A percentile compares a stretch with the other conserved stretches of the same genome.
Conservation (phyloP, 495 filamentous ascomycete species). For the Penicillium atrosanguineum region DNA sequence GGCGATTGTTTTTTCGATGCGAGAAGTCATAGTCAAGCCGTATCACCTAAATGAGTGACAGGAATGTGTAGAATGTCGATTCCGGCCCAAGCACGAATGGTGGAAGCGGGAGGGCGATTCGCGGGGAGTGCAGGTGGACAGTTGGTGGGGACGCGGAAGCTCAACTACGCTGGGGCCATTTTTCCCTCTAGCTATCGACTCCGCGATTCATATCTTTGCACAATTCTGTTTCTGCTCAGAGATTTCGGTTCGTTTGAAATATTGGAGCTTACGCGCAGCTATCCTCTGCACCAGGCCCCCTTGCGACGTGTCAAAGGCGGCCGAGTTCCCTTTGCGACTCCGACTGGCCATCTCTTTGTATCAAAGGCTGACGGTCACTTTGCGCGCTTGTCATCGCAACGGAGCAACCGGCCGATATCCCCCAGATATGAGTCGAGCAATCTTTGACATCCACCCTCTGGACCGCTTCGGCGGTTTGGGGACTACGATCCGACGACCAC, state of each 20-base stretch:
- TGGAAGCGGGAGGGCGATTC: conserved; percentile 2
- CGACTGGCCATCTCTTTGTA: background rate
- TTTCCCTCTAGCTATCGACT: background rate
- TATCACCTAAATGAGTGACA: background rate
- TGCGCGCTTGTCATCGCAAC: background rate
- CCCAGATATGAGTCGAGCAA: conserved; percentile 29
- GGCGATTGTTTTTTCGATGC: conserved; percentile 72
- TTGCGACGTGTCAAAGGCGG: background rate
- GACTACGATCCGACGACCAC: conserved; percentile 65
- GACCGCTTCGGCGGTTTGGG: conserved; percentile 57
- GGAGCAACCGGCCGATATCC: background rate
- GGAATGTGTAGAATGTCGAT: background rate
- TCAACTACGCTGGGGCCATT: background rate
- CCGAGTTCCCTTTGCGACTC: background rate
- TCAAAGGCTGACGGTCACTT: background rate
- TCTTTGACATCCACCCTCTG: conserved; percentile 63
- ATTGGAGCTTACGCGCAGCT: background rate
- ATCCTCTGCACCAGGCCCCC: background rate
- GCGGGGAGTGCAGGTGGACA: conserved; percentile 14
- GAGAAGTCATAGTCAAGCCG: conserved; percentile 50
- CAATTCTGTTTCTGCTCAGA: background rate
- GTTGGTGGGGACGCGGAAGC: conserved; percentile 24
- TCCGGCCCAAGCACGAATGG: background rate
- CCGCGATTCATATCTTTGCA: background rate
- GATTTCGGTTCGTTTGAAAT: background rate